phyloP scores from a whole-genome alignment of 2,329 filamentous ascomycete species.

The Aureobasidium sp. region DNA sequence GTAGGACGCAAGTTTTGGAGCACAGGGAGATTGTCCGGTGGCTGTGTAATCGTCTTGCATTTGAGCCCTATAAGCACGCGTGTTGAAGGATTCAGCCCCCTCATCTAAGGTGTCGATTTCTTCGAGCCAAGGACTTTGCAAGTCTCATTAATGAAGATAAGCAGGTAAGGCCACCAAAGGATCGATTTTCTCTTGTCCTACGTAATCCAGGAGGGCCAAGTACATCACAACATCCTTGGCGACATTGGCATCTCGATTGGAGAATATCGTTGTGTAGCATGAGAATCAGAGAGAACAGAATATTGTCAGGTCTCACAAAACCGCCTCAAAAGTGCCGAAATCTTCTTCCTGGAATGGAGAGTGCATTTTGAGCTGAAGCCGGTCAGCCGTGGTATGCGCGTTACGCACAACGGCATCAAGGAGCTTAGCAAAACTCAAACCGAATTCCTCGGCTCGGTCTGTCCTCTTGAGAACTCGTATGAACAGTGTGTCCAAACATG shows the following conservation, averaged over 20 bases:
- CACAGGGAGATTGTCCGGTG: background rate
- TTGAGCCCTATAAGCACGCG: background rate
- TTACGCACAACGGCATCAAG: background rate
- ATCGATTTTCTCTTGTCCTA: background rate
- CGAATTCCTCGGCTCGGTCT: background rate
- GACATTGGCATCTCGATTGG: background rate
- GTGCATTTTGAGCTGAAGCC: background rate
- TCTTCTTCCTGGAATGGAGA: background rate
- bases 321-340: background rate
- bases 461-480: background rate
- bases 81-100: background rate
- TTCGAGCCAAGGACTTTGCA: background rate
- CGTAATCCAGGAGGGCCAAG: background rate
- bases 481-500: background rate
- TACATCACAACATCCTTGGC: background rate
- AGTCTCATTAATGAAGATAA: background rate
- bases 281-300: background rate
- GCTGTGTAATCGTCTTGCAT: background rate
- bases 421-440: background rate
- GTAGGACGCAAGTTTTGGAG: too few species aligned
- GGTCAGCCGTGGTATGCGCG: conserved; percentile 3
- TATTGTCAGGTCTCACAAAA: background rate
- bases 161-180: background rate
- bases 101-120: background rate
- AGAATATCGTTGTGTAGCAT: background rate